These are phyloP conservation scores for Jackrogersella minutella DNA, from an alignment of 495 filamentous ascomycete genomes.

Conservation along the genomic window DNA sequence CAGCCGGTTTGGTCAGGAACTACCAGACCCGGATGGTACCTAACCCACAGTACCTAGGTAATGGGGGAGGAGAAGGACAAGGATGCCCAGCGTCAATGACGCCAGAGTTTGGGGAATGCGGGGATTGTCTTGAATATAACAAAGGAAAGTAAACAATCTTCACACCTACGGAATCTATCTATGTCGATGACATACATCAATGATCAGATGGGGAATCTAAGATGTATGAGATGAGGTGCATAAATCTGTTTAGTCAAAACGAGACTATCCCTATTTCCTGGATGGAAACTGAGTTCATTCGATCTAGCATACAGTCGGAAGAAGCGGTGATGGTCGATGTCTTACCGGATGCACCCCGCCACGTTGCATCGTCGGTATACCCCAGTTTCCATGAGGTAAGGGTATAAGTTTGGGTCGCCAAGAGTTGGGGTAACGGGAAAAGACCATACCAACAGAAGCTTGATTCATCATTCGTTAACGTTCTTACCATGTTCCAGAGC, in stretches of 20 bases:
- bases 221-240: not conserved
- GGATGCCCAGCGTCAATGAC: constrained; percentile 26
- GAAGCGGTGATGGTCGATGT: not conserved
- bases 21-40: constrained; percentile 13
- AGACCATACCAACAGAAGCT: constrained; percentile 18
- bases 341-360: constrained; percentile 18
- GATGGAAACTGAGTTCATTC: no score
- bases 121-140: constrained; percentile 9
- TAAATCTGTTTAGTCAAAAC: not conserved
- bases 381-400: constrained; percentile 7
- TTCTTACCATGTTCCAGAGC: no score
- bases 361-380: constrained; percentile 2
- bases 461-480: constrained; percentile 12
- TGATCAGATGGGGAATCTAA: not conserved
- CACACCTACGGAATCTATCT: not conserved
- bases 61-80: constrained; percentile 9
- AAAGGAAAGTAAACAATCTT: not conserved
- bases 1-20: constrained; percentile 16
- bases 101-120: constrained; percentile 27
- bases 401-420: constrained; percentile 8
- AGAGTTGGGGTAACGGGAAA: constrained; percentile 16
- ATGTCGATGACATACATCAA: not conserved
- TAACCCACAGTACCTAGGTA: not conserved
- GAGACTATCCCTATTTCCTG: not conserved
- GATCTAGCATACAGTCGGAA: no score